These are phyloP conservation scores for Bipolaris oryzae DNA, from an alignment of 2,329 filamentous ascomycete species.

Conservation along the genomic window DNA sequence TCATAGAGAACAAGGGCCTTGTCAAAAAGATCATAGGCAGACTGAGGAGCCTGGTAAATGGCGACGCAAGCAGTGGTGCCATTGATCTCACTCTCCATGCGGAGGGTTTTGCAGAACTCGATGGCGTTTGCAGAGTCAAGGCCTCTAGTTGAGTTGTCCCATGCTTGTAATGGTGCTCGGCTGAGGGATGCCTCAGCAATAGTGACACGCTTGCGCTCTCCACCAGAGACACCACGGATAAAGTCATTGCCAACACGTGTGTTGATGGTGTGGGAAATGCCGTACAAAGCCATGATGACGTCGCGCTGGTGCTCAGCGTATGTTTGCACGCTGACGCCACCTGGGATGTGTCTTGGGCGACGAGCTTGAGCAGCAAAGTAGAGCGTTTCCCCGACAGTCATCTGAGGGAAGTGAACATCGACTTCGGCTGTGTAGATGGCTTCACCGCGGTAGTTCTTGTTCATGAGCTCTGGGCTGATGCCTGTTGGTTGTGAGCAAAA, in stretches of 20 bases:
- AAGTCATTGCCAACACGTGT: conserved; percentile 78
- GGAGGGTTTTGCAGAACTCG: conserved; percentile 74
- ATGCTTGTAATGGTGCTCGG: conserved; percentile 68
- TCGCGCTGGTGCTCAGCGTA: conserved; percentile 70
- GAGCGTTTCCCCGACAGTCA: conserved; percentile 79
- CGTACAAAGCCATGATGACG: conserved; percentile 64
- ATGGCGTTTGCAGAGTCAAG: conserved; percentile 77
- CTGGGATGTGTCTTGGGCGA: conserved; percentile 66
- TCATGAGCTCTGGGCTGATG: conserved; percentile 74
- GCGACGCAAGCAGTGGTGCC: conserved; percentile 70
- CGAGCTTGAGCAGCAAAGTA: conserved; percentile 76
- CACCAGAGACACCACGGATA: conserved; percentile 74
- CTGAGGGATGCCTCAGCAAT: conserved; percentile 79
- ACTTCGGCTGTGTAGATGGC: conserved; percentile 87
- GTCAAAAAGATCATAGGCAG: conserved; percentile 72
- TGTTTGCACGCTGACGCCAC: conserved; percentile 60
- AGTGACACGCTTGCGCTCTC: conserved; percentile 80
- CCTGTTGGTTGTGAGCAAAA: conserved; percentile 49
- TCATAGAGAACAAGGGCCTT: conserved; percentile 71
- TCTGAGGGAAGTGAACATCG: conserved; percentile 78
- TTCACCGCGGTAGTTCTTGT: conserved; percentile 78
- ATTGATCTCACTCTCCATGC: conserved; percentile 70
- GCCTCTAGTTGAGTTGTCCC: conserved; percentile 79
- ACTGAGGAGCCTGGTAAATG: conserved; percentile 74
- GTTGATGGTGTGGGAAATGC: conserved; percentile 74